Conservation (phyloP, 208 protist genomes). For the Vickermania spadyakhi region DNA sequence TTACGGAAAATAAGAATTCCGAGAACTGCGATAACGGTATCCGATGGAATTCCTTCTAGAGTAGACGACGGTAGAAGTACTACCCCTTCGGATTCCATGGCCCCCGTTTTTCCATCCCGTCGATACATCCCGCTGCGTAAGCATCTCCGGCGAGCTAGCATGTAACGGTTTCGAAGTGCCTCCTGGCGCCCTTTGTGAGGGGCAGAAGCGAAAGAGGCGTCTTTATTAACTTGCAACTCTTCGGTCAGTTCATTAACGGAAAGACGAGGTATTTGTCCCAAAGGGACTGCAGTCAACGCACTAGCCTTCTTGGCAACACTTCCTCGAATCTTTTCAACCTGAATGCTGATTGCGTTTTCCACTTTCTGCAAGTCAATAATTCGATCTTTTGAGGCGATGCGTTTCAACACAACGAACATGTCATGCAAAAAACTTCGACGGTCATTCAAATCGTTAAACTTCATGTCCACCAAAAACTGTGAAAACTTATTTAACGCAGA, state of each 20-base stretch:
- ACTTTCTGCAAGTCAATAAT: slow-evolving; percentile 59
- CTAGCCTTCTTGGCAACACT: slow-evolving; percentile 17
- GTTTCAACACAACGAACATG: slow-evolving; percentile 57
- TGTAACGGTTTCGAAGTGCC: slow-evolving; percentile 67
- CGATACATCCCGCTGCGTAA: slow-evolving; percentile 72
- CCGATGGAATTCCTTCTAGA: slow-evolving; percentile 60
- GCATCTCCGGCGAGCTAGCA: slow-evolving; percentile 64
- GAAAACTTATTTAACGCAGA: slow-evolving; percentile 54
- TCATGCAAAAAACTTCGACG: slow-evolving; percentile 48
- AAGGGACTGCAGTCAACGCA: slow-evolving; percentile 26
- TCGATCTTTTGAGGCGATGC: slow-evolving; percentile 35
- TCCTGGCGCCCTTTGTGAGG: neutral
- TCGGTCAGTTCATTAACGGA: slow-evolving; percentile 59
- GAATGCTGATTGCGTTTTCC: slow-evolving; percentile 33
- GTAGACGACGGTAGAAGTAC: slow-evolving; percentile 62
- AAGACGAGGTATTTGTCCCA: slow-evolving; percentile 35
- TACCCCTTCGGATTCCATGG: slow-evolving; percentile 14
- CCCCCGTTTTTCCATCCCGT: slow-evolving; percentile 25
- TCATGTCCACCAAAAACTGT: slow-evolving; percentile 30
- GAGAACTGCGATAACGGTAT: slow-evolving; percentile 54
- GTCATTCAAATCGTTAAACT: slow-evolving; percentile 22
- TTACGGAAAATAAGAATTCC: slow-evolving; percentile 48
- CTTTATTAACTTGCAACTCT: slow-evolving; percentile 27
- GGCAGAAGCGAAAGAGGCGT: neutral
- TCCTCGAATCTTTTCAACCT: slow-evolving; percentile 32